These are phyloP conservation scores for Phycomyces blakesleeanus DNA, from an alignment of 192 early-diverging fungal genomes.

Conservation along the genomic window DNA sequence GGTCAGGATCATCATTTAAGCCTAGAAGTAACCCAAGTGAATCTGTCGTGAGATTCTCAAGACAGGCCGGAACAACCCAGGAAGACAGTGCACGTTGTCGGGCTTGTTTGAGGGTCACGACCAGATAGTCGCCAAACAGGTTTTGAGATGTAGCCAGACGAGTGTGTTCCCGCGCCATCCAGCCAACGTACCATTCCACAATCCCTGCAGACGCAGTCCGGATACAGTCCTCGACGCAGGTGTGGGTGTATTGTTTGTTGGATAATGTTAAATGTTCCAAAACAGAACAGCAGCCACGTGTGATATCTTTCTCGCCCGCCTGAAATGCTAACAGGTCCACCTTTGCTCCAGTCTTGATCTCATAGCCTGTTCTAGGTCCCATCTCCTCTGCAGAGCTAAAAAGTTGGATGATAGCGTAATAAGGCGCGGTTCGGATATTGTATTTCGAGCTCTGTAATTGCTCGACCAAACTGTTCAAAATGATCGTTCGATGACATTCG, in stretches of 20 bases:
- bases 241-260: neutral
- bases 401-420: conserved; percentile 21
- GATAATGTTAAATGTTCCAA: conserved; percentile 11
- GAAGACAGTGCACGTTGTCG: conserved; percentile 3
- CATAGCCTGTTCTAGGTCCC: conserved; percentile 8
- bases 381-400: conserved; percentile 10
- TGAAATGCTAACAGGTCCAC: conserved; percentile 10
- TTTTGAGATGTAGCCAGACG: neutral
- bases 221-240: conserved; percentile 23
- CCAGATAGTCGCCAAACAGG: neutral
- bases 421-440: conserved; percentile 15
- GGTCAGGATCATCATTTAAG: neutral
- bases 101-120: neutral
- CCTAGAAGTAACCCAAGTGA: conserved; percentile 2
- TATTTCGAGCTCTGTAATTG: conserved; percentile 8
- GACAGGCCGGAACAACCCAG: conserved; percentile 15
- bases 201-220: conserved; percentile 13
- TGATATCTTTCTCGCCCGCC: neutral
- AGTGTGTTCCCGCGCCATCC: conserved; percentile 13
- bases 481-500: neutral
- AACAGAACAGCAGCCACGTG: conserved; percentile 7
- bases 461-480: conserved; percentile 4
- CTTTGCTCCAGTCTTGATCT: conserved; percentile 16
- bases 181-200: conserved; percentile 14
- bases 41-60: neutral